A percentile compares a stretch with the other conserved stretches of the same genome.
Evolutionary conservation across 2,329 filamentous ascomycete genomes (phyloP).

Genomic region (Akanthomyces dipterigenus): DNA sequence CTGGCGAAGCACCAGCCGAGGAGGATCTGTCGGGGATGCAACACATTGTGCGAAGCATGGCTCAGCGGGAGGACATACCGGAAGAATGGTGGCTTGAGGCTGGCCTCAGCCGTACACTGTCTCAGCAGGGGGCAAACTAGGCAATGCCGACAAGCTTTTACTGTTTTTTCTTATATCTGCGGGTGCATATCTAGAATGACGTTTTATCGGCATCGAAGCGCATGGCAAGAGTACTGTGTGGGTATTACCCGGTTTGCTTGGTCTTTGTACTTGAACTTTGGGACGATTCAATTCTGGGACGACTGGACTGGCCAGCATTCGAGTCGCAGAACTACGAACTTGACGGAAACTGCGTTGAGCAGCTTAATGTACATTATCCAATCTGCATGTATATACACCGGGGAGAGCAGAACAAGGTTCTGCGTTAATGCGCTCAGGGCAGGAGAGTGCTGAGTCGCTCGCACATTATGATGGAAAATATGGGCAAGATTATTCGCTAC

Average conservation of each 20-base stretch:
- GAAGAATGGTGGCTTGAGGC: conserved; percentile 76
- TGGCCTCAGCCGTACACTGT: conserved; percentile 55
- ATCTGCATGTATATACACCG: conserved; percentile 1
- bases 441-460: neutral
- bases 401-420: neutral
- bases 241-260: neutral
- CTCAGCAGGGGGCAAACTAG: conserved; percentile 21
- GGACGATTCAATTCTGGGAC: neutral
- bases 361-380: neutral
- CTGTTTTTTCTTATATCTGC: neutral
- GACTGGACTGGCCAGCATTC: too few species aligned
- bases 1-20: conserved; percentile 22
- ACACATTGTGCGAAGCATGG: conserved; percentile 62
- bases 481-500: neutral
- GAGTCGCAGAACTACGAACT: neutral
- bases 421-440: neutral
- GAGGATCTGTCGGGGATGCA: conserved; percentile 56
- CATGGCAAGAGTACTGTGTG: neutral
- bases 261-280: neutral
- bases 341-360: neutral
- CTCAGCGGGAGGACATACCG: conserved; percentile 66
- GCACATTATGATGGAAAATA: neutral
- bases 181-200: neutral
- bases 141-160: neutral
- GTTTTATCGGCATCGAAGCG: neutral